Percentiles rank a stretch among this genome's conserved stretches.
phyloP scores from a whole-genome alignment of 1,284 basidiomycete genomes.

The Ganoderma leucocontextum region DNA sequence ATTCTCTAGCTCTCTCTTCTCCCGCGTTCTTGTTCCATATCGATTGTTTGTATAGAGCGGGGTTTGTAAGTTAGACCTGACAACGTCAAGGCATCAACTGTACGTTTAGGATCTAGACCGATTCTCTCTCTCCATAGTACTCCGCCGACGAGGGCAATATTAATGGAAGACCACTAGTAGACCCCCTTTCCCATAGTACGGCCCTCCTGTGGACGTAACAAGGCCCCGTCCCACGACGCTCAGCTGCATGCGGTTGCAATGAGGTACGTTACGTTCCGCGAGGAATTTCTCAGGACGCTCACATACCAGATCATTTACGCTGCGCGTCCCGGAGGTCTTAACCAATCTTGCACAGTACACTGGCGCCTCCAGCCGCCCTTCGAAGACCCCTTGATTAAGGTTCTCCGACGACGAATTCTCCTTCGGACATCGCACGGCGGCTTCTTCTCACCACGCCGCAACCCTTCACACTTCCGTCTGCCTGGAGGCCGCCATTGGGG shows the following conservation, averaged over 20 bases:
- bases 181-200: not conserved
- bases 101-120: slow-evolving; percentile 28
- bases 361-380: slow-evolving; percentile 16
- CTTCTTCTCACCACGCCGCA: slow-evolving; percentile 22
- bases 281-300: slow-evolving; percentile 16
- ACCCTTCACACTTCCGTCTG: slow-evolving; percentile 21
- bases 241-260: slow-evolving; percentile 21
- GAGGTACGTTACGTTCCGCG: slow-evolving; percentile 26
- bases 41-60: slow-evolving; percentile 19
- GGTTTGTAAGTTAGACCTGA: slow-evolving; percentile 32
- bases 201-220: slow-evolving; percentile 23
- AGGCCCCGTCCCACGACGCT: slow-evolving; percentile 10
- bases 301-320: slow-evolving; percentile 10
- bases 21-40: slow-evolving; percentile 13
- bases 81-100: slow-evolving; percentile 21
- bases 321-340: slow-evolving; percentile 15
- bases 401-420: slow-evolving; percentile 24
- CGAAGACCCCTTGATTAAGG: slow-evolving; percentile 17
- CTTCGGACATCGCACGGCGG: slow-evolving; percentile 1
- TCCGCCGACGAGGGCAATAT: slow-evolving; percentile 9
- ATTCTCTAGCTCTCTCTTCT: slow-evolving; percentile 38
- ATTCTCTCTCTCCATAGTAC: slow-evolving; percentile 16
- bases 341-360: slow-evolving; percentile 14
- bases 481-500: not conserved
- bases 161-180: slow-evolving; percentile 6